Evolutionary conservation across 129 eudicot genomes (phyloP), one percentile per base, ranked within the genome.

Genomic region (Saposhnikovia divaricata): DNA sequence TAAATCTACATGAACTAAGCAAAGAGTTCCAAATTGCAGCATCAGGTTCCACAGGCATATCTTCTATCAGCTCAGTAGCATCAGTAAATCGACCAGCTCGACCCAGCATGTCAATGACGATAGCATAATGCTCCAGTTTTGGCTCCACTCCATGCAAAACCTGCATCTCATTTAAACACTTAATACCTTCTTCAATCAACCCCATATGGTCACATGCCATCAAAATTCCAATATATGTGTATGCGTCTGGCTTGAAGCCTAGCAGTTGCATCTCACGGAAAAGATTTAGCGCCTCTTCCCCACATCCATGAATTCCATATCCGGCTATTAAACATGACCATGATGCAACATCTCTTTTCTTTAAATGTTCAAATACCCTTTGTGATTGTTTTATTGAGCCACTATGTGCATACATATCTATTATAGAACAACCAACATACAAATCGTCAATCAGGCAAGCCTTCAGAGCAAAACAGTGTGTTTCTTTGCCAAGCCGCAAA

Each of bases 331-430:
- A 43, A 84, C 79, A 88, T 0, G 91, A 82, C 92, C 89, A 91
- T 55, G 88, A 48, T 76, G 86, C 87, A 16, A 82, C 76, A 53
- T 89, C 85, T 38, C 74, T 87, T 79, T 85, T 78, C 50, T 70
- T 78, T 34, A 81, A 55, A 72, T 50, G 88, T 63, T 82, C 77
- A 65, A 91, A 91, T 48, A 87, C 85, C 77, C 72, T 80, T 42
- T 76, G 81, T 25, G 91, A 82, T 69, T 78, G 77, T 84, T 87
- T 84, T 80, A 91, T 76, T 75, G 80, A 82, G 57, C 96, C 93
- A 69, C 86, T 78, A 59, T 91, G 87, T 27, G 91, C 88, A 48
- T 91, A 91, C 96, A 91, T 87, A 85, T 91, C 89, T 80, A 91
- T 82, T 79, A 85, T 82, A 3, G 89, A 82, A 61, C 86, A 85